Base-by-base conservation (phyloP, 1,284 basidiomycete species). In the Pseudozyma tsukubaensis region DNA sequence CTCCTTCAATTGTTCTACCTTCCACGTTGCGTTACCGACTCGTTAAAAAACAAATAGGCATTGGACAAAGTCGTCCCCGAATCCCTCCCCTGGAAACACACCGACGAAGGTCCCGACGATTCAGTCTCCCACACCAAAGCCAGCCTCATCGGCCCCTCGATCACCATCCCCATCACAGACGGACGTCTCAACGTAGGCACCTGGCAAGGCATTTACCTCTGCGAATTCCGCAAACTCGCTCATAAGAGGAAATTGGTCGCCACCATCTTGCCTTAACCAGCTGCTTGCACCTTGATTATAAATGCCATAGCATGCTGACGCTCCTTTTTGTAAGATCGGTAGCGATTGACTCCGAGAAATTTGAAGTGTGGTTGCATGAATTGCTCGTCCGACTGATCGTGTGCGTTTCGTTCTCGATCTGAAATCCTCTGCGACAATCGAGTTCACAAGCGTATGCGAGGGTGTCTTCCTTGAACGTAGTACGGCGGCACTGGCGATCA, bases 191-290 rank as follows among this genome's bases (percentile, higher is more conserved):
- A 92, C 75, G 86, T 95, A 42, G 94, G 94, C 5, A 95, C 92
- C 18, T 97, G 94, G 94, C 94, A 96, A 88, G 93, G 91, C 88
- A 47, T 72, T 39, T 93, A 93, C 80, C 87, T 94, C 49, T 90
- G 91, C 6, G 93, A 94, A 83, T 94, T 94, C 83, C 87, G 92
- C 67, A 88, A 90, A 71, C 76, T 86, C 51, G 84, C 90, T 9
- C 92, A 93, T 82, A 86, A 88, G 14, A 87, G 92, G 61, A 88
- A 86, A 37, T 86, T 94, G 50, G 92, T 94, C 32, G 92, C 92
- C n/a, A 94, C 93, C 3, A 90, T 94, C 60, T 77, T 94, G 90
- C 75, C 82, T 34, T 83, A 43, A 18, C 14, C 42, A 43, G 16
- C 9, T n/a, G 16, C 42, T 29, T 29, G 24, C 24, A 29, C 6